These are phyloP conservation scores for Fragaria vesca DNA, from an alignment of 306 rosid species.

Conservation along the genomic window DNA sequence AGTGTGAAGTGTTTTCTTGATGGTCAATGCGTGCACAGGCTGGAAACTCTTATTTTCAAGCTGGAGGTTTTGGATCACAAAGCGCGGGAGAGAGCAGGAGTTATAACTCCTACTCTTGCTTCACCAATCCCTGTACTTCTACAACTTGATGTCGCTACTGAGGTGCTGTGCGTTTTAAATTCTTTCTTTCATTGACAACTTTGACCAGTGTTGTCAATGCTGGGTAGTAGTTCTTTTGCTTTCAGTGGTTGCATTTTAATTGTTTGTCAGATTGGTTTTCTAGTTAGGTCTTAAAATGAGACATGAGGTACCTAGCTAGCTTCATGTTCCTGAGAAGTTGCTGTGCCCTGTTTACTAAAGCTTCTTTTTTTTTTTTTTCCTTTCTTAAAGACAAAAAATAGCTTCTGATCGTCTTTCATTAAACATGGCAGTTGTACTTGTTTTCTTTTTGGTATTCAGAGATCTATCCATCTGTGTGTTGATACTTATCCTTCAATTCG, in stretches of 20 bases:
- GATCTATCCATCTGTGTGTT: background rate
- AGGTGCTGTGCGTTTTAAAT: slow-evolving; percentile 43
- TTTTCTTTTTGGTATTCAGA: background rate
- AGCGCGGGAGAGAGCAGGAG: slow-evolving; percentile 96
- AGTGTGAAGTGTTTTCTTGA: background rate
- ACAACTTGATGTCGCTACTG: slow-evolving; percentile 73
- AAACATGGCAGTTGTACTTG: background rate
- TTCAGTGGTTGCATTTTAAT: background rate
- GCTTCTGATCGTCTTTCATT: background rate
- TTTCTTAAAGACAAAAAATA: background rate
- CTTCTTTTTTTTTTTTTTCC: background rate
- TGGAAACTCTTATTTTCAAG: slow-evolving; percentile 83
- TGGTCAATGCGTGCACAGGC: slow-evolving; percentile 44
- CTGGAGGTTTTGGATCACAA: slow-evolving; percentile 96
- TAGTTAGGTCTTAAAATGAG: slow-evolving; percentile 13
- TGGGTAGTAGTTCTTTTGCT: background rate
- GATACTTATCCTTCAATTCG: background rate
- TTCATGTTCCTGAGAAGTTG: background rate
- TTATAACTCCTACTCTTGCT: slow-evolving; percentile 85
- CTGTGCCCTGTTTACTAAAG: background rate
- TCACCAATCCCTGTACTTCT: slow-evolving; percentile 77
- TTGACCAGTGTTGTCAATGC: slow-evolving; percentile 5
- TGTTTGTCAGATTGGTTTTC: background rate
- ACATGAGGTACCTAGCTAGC: background rate
- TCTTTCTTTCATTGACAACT: background rate